These are phyloP conservation scores for Aureobasidium mangrovei DNA, from an alignment of 2,329 filamentous ascomycete genomes.

Conservation along the genomic window DNA sequence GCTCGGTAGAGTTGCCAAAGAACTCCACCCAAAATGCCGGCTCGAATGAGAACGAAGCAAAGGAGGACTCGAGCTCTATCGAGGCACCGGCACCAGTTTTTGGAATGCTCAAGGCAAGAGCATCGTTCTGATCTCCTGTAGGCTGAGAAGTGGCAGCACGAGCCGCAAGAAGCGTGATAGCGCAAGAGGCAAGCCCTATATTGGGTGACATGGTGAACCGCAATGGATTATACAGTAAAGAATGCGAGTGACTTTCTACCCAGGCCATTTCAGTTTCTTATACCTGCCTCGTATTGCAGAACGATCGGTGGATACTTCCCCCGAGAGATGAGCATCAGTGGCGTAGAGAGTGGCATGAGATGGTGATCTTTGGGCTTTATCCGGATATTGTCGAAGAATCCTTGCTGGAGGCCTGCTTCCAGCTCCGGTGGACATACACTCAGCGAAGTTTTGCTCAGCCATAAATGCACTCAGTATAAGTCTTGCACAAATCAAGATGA, in stretches of 20 bases:
- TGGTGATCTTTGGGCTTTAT: neutral
- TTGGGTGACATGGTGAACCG: neutral
- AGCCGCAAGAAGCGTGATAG: neutral
- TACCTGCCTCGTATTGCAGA: neutral
- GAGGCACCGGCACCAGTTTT: constrained; percentile 18
- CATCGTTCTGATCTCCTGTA: neutral
- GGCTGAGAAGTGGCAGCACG: neutral
- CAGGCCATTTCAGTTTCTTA: no score
- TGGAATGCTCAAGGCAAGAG: neutral
- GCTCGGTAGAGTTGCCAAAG: constrained; percentile 22
- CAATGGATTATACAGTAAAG: neutral
- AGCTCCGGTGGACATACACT: neutral
- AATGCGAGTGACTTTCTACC: no score
- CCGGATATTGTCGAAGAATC: neutral
- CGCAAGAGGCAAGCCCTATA: neutral
- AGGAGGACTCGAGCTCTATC: constrained; percentile 21
- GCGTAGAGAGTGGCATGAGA: neutral
- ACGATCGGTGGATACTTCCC: neutral
- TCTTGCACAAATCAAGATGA: neutral
- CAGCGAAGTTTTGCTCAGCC: neutral
- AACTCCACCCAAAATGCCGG: constrained; percentile 27
- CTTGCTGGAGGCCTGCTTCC: neutral
- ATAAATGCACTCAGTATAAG: no score
- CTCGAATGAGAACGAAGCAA: constrained; percentile 24
- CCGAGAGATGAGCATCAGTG: neutral